A percentile compares a stretch with the other conserved stretches of the same genome.
Evolutionary conservation across 1,284 basidiomycete genomes (phyloP).

Genomic region (Agaricales sp.): DNA sequence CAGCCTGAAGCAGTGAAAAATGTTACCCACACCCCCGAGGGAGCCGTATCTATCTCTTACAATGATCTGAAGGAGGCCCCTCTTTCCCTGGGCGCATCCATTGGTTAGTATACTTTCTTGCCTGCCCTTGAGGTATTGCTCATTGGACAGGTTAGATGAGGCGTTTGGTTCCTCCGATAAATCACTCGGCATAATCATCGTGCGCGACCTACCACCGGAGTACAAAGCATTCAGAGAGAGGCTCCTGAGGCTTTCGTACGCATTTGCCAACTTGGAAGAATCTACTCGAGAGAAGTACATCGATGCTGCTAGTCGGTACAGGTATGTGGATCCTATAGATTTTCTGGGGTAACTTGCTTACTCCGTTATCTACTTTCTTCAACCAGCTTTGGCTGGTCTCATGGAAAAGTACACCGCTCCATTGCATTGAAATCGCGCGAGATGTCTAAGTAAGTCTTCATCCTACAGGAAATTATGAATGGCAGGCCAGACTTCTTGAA

Average conservation of each 20-base stretch:
- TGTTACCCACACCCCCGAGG: conserved; percentile 37
- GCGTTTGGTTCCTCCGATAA: conserved; percentile 74
- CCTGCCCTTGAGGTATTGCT: conserved; percentile 2
- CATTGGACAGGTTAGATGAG: conserved; percentile 42
- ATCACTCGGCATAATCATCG: conserved; percentile 71
- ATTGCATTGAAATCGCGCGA: background rate
- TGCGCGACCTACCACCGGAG: conserved; percentile 65
- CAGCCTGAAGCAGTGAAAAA: too few species aligned
- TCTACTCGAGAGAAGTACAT: conserved; percentile 58
- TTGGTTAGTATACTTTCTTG: conserved; percentile 34
- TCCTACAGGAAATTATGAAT: conserved; percentile 81
- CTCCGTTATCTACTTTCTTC: background rate
- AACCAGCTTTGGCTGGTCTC: conserved; percentile 82
- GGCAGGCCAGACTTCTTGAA: conserved; percentile 84
- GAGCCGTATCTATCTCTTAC: conserved; percentile 67
- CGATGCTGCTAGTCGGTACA: conserved; percentile 58
- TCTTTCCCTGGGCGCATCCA: conserved; percentile 43
- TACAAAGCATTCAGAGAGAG: conserved; percentile 58
- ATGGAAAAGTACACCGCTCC: conserved; percentile 59
- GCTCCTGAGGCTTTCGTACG: conserved; percentile 62
- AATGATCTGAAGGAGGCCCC: conserved; percentile 48
- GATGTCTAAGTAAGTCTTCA: background rate
- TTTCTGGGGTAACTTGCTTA: conserved; percentile 1
- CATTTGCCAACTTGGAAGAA: conserved; percentile 65
- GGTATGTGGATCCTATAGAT: conserved; percentile 28